These are phyloP conservation scores for Trichomonascaceae sp. DNA, from an alignment of 1,139 yeast species.

Conservation along the genomic window DNA sequence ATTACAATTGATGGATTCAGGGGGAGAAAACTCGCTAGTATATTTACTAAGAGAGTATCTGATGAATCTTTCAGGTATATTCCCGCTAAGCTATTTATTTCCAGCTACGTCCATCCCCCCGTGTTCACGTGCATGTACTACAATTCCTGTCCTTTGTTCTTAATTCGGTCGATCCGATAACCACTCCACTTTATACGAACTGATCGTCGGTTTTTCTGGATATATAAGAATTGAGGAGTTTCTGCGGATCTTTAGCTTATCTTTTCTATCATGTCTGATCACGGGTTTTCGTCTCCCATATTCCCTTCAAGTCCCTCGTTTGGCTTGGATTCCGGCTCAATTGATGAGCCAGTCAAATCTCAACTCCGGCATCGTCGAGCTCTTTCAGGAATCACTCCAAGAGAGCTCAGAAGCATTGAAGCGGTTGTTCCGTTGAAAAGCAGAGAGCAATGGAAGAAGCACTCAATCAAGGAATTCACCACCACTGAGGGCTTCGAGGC, in stretches of 20 bases:
- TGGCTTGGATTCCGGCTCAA: slow-evolving; percentile 5
- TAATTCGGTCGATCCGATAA: not conserved
- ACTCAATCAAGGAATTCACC: slow-evolving; percentile 46
- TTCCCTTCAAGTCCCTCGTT: slow-evolving; percentile 8
- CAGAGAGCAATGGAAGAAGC: slow-evolving; percentile 70
- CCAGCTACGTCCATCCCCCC: not conserved
- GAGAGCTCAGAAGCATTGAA: slow-evolving; percentile 78
- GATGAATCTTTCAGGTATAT: too few species aligned
- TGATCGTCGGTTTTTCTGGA: not conserved
- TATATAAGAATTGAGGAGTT: not conserved
- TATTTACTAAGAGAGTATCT: not conserved
- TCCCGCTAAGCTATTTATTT: not conserved
- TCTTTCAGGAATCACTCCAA: slow-evolving; percentile 85
- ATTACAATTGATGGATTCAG: not conserved
- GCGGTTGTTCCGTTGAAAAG: slow-evolving; percentile 74
- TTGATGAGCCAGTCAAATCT: slow-evolving; percentile 8
- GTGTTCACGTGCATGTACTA: not conserved
- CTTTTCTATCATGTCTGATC: not conserved
- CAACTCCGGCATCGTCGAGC: slow-evolving; percentile 46
- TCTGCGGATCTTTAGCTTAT: not conserved
- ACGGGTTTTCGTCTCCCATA: not conserved
- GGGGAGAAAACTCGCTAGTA: not conserved
- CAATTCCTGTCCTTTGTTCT: not conserved
- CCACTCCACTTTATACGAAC: not conserved
- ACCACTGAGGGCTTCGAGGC: slow-evolving; percentile 58